These are phyloP conservation scores for Coelastrella sp. DNA, from an alignment of 139 green algal species.

Conservation along the genomic window DNA sequence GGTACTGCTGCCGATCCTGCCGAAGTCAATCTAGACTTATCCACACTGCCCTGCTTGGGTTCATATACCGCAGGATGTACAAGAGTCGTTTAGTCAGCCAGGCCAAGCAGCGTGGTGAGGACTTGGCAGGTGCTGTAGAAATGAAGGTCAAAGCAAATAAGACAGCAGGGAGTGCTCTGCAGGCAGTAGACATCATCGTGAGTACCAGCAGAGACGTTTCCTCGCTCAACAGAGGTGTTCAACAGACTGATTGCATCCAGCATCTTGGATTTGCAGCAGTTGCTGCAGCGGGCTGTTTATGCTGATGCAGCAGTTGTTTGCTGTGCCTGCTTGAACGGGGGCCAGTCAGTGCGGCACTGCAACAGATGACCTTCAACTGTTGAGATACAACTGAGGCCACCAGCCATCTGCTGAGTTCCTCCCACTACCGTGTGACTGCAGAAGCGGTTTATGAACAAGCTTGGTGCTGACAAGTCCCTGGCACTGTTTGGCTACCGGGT, in stretches of 20 bases:
- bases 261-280: too few relatives aligned
- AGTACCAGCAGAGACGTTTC: neutral
- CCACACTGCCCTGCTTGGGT: neutral
- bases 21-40: neutral
- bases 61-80: conserved; percentile 43
- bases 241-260: too few relatives aligned
- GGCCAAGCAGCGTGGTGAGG: conserved; percentile 1
- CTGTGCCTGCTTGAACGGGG: too few relatives aligned
- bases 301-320: too few relatives aligned
- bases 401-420: neutral
- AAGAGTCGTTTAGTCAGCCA: neutral
- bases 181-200: conserved; percentile 27
- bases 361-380: too few relatives aligned
- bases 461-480: conserved; percentile 3
- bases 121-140: conserved; percentile 16
- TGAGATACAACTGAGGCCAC: neutral
- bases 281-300: too few relatives aligned
- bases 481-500: neutral
- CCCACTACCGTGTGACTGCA: neutral
- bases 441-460: conserved; percentile 27
- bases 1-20: neutral
- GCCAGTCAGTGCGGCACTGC: too few relatives aligned
- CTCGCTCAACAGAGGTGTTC: neutral
- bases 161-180: neutral
- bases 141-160: conserved; percentile 1